Percentiles rank a stretch among this genome's conserved stretches.
These are phyloP conservation scores for Colletotrichum sp. DNA, from an alignment of 2,329 filamentous ascomycete species.

Conservation along the genomic window DNA sequence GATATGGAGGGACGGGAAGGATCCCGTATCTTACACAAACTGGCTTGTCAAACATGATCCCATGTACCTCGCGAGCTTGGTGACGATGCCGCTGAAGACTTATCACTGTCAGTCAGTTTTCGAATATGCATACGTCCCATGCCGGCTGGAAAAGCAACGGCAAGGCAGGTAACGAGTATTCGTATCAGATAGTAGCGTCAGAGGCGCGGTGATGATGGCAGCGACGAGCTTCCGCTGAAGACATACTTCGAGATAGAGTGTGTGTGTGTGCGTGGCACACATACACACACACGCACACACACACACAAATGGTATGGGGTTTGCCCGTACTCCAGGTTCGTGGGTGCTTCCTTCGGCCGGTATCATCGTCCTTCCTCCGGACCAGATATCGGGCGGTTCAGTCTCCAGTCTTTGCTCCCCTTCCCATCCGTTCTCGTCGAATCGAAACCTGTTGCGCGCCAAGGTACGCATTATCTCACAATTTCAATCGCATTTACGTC, in stretches of 20 bases:
- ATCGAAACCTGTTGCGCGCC: background rate
- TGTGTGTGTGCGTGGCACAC: background rate
- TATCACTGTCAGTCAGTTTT: background rate
- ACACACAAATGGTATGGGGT: background rate
- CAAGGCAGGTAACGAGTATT: background rate
- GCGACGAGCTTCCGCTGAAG: background rate
- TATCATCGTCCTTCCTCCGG: background rate
- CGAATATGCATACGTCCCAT: background rate
- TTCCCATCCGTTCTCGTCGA: background rate
- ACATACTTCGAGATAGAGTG: background rate
- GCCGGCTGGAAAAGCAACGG: background rate
- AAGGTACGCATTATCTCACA: background rate
- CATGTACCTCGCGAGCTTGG: background rate
- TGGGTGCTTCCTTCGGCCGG: background rate
- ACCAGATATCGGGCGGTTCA: background rate
- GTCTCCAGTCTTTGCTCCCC: background rate
- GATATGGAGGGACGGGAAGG: background rate
- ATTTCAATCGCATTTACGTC: slow-evolving; percentile 1
- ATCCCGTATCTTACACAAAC: background rate
- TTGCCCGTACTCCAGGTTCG: background rate
- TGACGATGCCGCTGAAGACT: background rate
- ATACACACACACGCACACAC: background rate
- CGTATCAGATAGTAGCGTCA: background rate
- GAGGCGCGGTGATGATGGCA: background rate
- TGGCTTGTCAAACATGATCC: background rate